Base-by-base conservation (phyloP, 495 filamentous ascomycete species). In the Talaromyces thailandensis region DNA sequence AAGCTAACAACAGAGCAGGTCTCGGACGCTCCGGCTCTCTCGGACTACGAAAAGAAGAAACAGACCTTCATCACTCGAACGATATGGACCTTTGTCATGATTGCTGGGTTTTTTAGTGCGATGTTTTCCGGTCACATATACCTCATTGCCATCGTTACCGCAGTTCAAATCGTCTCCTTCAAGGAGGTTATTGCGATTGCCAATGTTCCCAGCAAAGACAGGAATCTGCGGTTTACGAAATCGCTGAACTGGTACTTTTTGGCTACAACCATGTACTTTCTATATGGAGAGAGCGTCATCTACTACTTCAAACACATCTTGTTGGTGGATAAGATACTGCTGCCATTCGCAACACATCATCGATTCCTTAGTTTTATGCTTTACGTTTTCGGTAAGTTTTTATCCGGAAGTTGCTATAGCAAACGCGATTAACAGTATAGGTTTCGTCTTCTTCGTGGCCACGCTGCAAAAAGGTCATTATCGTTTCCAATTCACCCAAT, bases 221-320 rank as follows among this genome's bases (percentile, higher is more conserved):
- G 93, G 74, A 91, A 93, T 70, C 79, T 98, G 24, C 89, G 88
- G 24, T 96, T 96, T 70, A 97, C 95, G 67, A 96, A 97, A 77
- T 88, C 87, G 64, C 75, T 99, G 69, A 97, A 97, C 71, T 99
- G 95, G 95, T 99, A 99, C 74, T 99, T 95, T 76, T 81, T 99
- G 63, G 95, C 91, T n/a, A 89, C 90, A 18, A 94, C 92, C 61
- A 98, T 98, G 94, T 99, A 98, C 78, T 99, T 95, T 67, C 78
- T 99, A 31, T 98, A 99, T 68, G 95, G 95, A 63, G 95, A 99
- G 77, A 96, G 91, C 65, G 93, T 99, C 65, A 94, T 99, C 63
- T 99, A 98, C 76, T 99, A 99, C 74, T 98, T 99, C 77, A 98
- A 98, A 80, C 95, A 98, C 67, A 90, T 99, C 61, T 83, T 99